Evolutionary conservation across 164 flowering plant species (phyloP).

Genomic region (Taxillus chinensis): DNA sequence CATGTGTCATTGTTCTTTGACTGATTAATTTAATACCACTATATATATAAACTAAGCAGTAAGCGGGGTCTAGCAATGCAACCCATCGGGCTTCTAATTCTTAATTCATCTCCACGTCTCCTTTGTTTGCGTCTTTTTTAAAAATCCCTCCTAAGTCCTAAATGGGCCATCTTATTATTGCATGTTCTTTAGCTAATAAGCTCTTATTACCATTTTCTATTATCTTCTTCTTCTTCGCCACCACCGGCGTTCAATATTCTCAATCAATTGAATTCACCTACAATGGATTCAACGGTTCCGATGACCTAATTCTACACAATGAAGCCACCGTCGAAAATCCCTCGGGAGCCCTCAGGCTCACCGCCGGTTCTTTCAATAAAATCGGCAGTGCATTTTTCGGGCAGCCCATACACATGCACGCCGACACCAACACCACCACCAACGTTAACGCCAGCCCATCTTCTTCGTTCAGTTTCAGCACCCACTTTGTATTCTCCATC

Average conservation of each 20-base stretch:
- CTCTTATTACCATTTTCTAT: too few relatives aligned
- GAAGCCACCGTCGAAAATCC: conserved; percentile 18
- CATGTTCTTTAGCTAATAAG: too few relatives aligned
- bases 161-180: too few relatives aligned
- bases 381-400: conserved; percentile 41
- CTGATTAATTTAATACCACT: too few relatives aligned
- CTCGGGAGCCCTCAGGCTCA: conserved; percentile 28
- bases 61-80: too few relatives aligned
- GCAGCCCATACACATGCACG: conserved; percentile 15
- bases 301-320: conserved; percentile 6
- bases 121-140: too few relatives aligned
- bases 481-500: conserved; percentile 34
- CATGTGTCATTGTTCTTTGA: too few relatives aligned
- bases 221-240: too few relatives aligned
- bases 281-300: conserved; percentile 22
- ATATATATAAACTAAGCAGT: too few relatives aligned
- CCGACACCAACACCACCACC: not conserved
- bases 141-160: too few relatives aligned
- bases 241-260: not conserved
- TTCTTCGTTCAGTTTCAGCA: conserved; percentile 42
- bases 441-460: not conserved
- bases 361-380: conserved; percentile 14
- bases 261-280: conserved; percentile 11
- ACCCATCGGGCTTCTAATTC: too few relatives aligned
- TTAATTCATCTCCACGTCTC: too few relatives aligned